phyloP scores from a whole-genome alignment of 129 eudicot genomes.

The Ambrosia trifida region DNA sequence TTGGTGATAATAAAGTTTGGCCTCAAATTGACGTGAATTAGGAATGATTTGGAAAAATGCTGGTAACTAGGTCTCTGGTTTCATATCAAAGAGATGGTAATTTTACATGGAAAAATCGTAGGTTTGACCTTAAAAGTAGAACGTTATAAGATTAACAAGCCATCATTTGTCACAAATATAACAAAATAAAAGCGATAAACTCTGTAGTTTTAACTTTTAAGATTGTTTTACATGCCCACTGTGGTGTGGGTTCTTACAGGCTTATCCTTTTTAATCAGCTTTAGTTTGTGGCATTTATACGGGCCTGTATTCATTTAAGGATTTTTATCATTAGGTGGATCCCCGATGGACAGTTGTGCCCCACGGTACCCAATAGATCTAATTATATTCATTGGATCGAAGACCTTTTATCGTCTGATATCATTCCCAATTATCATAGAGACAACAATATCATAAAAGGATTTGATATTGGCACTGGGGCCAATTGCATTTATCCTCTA shows the following conservation, averaged over 20 bases:
- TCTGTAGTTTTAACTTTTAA: neutral
- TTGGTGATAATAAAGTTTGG: neutral
- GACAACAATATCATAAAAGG: conserved; percentile 53
- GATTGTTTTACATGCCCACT: neutral
- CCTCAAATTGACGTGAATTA: neutral
- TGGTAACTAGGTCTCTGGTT: neutral
- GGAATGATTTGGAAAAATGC: neutral
- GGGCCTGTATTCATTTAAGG: neutral
- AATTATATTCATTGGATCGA: conserved; percentile 96
- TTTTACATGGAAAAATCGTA: conserved; percentile 2
- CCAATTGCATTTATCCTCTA: conserved; percentile 96
- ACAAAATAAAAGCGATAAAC: neutral
- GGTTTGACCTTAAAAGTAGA: neutral
- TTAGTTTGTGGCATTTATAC: neutral
- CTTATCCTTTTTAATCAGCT: too few relatives aligned
- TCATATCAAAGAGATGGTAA: neutral
- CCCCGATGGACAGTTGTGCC: conserved; percentile 98
- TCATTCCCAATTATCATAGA: conserved; percentile 40
- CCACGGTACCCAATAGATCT: conserved; percentile 96
- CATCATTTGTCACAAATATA: neutral
- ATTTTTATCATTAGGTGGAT: conserved; percentile 69
- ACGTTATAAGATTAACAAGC: neutral
- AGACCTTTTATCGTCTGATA: conserved; percentile 79
- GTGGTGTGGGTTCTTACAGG: too few relatives aligned
- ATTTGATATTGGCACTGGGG: conserved; percentile 95